Evolutionary conservation across 345 rosid species (phyloP).

Genomic region (Camelina sativa): DNA sequence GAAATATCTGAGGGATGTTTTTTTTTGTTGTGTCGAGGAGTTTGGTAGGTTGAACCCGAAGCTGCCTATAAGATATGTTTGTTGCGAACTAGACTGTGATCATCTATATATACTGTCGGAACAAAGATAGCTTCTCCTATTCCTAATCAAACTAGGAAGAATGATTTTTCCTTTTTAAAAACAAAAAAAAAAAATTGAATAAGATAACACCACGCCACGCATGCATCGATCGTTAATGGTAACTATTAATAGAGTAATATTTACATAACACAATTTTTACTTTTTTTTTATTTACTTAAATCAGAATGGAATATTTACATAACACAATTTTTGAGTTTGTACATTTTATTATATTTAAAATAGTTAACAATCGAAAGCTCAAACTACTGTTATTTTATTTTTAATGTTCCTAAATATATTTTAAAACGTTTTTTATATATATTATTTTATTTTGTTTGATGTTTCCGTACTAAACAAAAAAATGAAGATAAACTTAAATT

Average conservation of each 20-base stretch:
- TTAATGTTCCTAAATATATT: not conserved
- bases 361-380: too few relatives aligned
- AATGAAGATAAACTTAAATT: not conserved
- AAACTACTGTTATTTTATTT: not conserved
- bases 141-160: not conserved
- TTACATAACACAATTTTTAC: too few relatives aligned
- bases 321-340: too few relatives aligned
- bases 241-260: too few relatives aligned
- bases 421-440: not conserved
- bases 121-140: too few relatives aligned
- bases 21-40: not conserved
- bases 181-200: not conserved
- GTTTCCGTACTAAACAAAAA: not conserved
- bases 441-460: not conserved
- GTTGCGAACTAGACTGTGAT: not conserved
- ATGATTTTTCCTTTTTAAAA: not conserved
- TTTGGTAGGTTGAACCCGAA: not conserved
- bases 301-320: too few relatives aligned
- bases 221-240: not conserved
- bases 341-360: too few relatives aligned
- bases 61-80: not conserved
- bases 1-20: not conserved
- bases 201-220: constrained; percentile 5
- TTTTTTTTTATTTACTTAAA: too few relatives aligned
- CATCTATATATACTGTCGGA: too few relatives aligned